Conservation (phyloP, 176 grass and related monocot genomes). For the Oryza meridionalis region DNA sequence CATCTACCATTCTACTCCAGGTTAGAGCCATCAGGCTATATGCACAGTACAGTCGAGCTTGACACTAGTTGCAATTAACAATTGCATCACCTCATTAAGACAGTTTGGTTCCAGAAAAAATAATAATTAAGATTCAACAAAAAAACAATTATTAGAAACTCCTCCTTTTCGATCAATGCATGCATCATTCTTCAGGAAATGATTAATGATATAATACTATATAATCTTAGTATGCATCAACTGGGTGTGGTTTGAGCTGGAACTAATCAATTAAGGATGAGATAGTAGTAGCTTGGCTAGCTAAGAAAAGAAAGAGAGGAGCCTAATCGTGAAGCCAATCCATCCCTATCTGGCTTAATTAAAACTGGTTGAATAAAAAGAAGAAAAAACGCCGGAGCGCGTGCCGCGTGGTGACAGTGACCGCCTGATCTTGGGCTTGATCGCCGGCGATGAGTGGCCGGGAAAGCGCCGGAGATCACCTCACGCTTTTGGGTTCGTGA, state of each 20-base stretch:
- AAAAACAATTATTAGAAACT: neutral
- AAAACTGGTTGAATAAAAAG: neutral
- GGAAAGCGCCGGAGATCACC: neutral
- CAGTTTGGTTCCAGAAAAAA: too few species aligned
- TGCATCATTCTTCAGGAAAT: neutral
- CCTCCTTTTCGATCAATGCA: neutral
- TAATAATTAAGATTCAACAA: neutral
- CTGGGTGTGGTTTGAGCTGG: neutral
- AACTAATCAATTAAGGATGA: neutral
- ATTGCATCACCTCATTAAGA: neutral
- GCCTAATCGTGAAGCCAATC: neutral
- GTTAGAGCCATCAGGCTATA: neutral
- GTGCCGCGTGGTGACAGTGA: neutral
- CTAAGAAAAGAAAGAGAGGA: neutral
- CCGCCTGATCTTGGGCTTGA: neutral
- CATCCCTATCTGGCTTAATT: neutral
- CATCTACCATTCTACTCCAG: constrained; percentile 1
- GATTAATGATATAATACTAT: neutral
- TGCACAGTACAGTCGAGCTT: neutral
- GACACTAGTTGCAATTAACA: neutral
- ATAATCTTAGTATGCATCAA: neutral
- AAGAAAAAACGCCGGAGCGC: neutral
- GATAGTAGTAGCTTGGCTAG: neutral
- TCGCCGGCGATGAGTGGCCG: neutral
- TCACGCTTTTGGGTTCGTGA: neutral